Conservation (phyloP, 2,329 filamentous ascomycete genomes). For the Ilyonectria sp. region DNA sequence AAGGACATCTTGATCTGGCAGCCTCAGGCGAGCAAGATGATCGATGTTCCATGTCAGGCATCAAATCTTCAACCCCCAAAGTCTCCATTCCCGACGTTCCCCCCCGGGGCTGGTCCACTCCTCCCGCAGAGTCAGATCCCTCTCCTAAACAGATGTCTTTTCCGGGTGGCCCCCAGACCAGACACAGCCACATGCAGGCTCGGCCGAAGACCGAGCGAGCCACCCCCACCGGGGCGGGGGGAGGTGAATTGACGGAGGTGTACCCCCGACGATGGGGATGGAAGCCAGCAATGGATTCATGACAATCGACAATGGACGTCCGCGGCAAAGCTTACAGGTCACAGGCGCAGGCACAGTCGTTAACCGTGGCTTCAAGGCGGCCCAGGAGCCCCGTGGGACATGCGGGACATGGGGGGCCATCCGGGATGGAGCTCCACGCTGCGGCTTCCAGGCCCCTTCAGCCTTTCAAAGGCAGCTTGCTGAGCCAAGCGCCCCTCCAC, state of each 20-base stretch:
- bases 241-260: conserved; percentile 13
- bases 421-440: conserved; percentile 20
- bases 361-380: not conserved
- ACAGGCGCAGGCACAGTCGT: not conserved
- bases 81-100: conserved; percentile 5
- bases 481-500: conserved; percentile 15
- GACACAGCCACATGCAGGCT: conserved; percentile 20
- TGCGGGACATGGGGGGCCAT: not conserved
- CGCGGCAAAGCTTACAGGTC: not conserved
- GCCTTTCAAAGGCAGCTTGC: not conserved
- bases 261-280: conserved; percentile 16
- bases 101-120: not conserved
- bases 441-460: conserved; percentile 8
- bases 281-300: not conserved
- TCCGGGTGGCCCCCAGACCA: not conserved
- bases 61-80: conserved; percentile 9
- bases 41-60: not conserved
- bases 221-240: conserved; percentile 43
- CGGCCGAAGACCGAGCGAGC: conserved; percentile 39
- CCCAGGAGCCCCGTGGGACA: not conserved
- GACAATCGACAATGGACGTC: not conserved
- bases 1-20: not conserved
- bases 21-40: conserved; percentile 6
- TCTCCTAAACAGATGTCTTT: not conserved
- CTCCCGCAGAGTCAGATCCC: not conserved